Base-by-base conservation (phyloP, 1,284 basidiomycete species). In the Psilocybe mexicana region DNA sequence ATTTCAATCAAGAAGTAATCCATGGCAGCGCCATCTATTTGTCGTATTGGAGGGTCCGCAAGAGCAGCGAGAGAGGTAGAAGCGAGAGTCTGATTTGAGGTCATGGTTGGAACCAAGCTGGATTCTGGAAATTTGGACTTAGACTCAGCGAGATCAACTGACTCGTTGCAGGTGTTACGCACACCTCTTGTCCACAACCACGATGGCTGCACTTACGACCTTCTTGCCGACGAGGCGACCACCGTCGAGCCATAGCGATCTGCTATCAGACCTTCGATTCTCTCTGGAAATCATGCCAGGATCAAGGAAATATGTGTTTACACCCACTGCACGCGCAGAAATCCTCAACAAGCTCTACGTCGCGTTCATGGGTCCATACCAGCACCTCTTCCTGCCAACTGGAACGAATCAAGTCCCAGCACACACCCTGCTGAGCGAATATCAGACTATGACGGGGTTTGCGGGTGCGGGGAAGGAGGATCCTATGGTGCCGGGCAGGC, bases 1-100 rank as follows among this genome's bases (percentile, higher is more conserved):
- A 89, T 81, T 67, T 92, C 89, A 56, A 94, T 93, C 49, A 94
- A 75, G 63, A 97, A 87, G 71, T 93, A 94, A 64, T 92, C 89
- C 76, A 94, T 88, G 0, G 85, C 85, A 10, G 88, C 83, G 36
- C 80, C 85, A 71, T 96, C 93, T 60, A 96, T 76, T 48, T 83
- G 76, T 18, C 78, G 78, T 6, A 69, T 69, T 23, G 86, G 82
- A 0, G 86, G 83, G 57, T 90, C 87, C 0, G 87, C 82, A 14
- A 90, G 75, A 1, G 77, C 69, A 23, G 79, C 72, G 2, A 90
- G 74, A 24, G 65, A 62, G 11, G 63, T 58, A 1, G 67, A 58
- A 12, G 62, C 23, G 6, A 65, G 40, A 75, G 63, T 8, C 77
- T 67, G 65, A 67, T 77, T 70, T 24, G 71, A 70, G 68, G 63